Evolutionary conservation across 148 eudicot species (phyloP), one percentile per base, ranked within the genome.

Genomic region (Amaranthus cruentus): DNA sequence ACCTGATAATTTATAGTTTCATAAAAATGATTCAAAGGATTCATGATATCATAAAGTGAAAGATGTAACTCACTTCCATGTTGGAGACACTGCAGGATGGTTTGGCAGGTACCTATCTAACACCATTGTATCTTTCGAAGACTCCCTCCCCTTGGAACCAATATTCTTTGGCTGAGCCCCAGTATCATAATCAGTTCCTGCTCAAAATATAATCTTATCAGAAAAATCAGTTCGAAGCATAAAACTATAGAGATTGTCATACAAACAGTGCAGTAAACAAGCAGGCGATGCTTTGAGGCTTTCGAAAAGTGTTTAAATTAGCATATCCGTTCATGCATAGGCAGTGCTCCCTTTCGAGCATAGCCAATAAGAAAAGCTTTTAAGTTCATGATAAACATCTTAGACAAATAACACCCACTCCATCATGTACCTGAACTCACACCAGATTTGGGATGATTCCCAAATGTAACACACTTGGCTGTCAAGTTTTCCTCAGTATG

Each of bases 61-160:
- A 28, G 38, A 62, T 12, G 73, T 47, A 52, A 84, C 90, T 87
- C 79, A 91, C 97, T 75, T 89, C 97, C 97, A 91, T 43, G 79
- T 77, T 42, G 85, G 77, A 78, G 57, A 62, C 69, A 57, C 53
- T 49, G 93, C 83, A 74, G 89, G 91, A 72, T 67, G 69, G 77
- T 78, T 83, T 18, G 70, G 87, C 58, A 78, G 80, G 68, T 6
- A 66, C 10, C 71, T 77, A 58, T 81, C 82, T 69, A 55, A 62
- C 58, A 68, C 70, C 43, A 60, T 66, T 38, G 58, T 51, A 51
- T 48, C 12, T 62, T 57, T 66, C 51, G 12, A 46, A 61, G 57
- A 13, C 63, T 70, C 65, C 73, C 55, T 48, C 46, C 76, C 73
- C 56, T 68, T 76, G 12, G 58, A 60, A 62, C 69, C 70, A 64